Evolutionary conservation across 129 eudicot species (phyloP).

Genomic region (Scalesia atractyloides): DNA sequence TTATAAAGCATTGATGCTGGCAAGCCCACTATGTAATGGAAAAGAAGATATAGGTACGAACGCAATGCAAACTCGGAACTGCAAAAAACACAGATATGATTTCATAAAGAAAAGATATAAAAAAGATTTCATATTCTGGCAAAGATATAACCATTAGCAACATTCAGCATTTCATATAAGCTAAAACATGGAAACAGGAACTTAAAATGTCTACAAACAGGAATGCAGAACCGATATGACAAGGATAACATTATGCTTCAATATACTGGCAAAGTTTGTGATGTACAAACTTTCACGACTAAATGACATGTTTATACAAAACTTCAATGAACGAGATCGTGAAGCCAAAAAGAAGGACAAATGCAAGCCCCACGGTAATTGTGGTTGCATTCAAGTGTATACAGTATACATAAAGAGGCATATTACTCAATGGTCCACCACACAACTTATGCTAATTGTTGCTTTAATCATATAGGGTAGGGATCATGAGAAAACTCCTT

Average conservation of each 20-base stretch:
- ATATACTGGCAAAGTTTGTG: background rate
- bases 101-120: background rate
- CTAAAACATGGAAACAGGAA: constrained; percentile 12
- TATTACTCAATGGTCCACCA: constrained; percentile 11
- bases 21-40: constrained; percentile 76
- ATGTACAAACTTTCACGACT: background rate
- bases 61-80: constrained; percentile 90
- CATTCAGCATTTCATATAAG: constrained; percentile 14
- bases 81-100: constrained; percentile 36
- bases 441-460: constrained; percentile 6
- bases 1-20: constrained; percentile 72
- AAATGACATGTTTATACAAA: background rate
- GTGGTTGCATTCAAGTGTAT: background rate
- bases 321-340: constrained; percentile 1
- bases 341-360: background rate
- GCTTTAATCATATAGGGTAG: no score
- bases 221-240: background rate
- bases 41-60: constrained; percentile 78
- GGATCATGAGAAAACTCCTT: no score
- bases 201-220: constrained; percentile 14
- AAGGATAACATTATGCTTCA: background rate
- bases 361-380: background rate
- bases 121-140: background rate
- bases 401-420: background rate
- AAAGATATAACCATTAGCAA: background rate